phyloP scores from a whole-genome alignment of 2,329 filamentous ascomycete genomes.

The Colletotrichum kahawae region DNA sequence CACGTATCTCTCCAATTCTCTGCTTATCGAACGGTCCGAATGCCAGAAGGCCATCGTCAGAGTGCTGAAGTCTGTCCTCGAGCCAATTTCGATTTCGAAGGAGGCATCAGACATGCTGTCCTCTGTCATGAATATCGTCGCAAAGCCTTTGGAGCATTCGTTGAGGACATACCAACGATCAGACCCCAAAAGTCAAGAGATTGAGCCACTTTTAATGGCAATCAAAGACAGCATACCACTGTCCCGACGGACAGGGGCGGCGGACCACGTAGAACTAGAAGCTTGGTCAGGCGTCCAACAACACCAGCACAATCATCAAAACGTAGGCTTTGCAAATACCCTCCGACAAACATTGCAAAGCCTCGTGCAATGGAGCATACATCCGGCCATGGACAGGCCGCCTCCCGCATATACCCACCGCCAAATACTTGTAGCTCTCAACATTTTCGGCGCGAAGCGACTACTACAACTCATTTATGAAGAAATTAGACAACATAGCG shows the following conservation, averaged over 20 bases:
- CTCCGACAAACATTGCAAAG: constrained; percentile 66
- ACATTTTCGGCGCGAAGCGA: constrained; percentile 65
- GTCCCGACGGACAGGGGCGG: constrained; percentile 65
- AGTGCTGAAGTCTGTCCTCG: constrained; percentile 75
- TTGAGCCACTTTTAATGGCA: constrained; percentile 71
- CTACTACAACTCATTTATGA: constrained; percentile 69
- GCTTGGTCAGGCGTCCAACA: constrained; percentile 57
- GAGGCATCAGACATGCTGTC: constrained; percentile 75
- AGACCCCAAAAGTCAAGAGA: constrained; percentile 70
- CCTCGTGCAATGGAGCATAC: constrained; percentile 70
- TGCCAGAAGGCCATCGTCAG: constrained; percentile 74
- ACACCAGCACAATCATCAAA: constrained; percentile 41
- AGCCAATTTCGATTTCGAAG: constrained; percentile 71
- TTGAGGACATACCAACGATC: constrained; percentile 70
- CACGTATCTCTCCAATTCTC: constrained; percentile 71
- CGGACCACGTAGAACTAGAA: constrained; percentile 71
- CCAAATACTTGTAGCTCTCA: constrained; percentile 66
- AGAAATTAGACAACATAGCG: constrained; percentile 68
- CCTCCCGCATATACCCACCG: constrained; percentile 75
- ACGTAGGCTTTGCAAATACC: constrained; percentile 60
- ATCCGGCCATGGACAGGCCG: constrained; percentile 58
- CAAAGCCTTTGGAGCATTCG: constrained; percentile 70
- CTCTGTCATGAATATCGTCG: constrained; percentile 74
- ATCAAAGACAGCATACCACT: constrained; percentile 65
- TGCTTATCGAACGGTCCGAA: constrained; percentile 67